Evolutionary conservation across 1,284 basidiomycete species (phyloP), one percentile per base, ranked within the genome.

Genomic region (Melampsora medusae): DNA sequence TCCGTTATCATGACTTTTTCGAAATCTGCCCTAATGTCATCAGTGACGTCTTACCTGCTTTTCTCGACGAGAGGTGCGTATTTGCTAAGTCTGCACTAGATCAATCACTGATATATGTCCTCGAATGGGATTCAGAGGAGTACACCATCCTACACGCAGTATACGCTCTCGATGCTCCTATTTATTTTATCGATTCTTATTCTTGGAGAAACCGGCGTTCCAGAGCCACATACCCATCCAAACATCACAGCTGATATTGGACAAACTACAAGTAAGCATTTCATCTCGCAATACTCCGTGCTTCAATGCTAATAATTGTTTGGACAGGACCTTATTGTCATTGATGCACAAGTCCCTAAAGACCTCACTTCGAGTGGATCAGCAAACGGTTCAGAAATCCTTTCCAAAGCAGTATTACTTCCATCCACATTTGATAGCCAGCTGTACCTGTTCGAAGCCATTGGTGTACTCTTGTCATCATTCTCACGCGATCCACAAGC

Each of bases 1-100:
- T 93, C 17, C 89, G 97, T 73, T 99, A 99, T 83, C 88, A 90
- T 53, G 94, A 98, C 82, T 98, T 98, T 83, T 99, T 98, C 88
- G 93, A 92, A 83, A 89, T 93, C 48, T 90, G 92, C 78, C 90
- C 91, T 81, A 89, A 93, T 78, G 91, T 90, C 80, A 91, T 98
- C 78, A 86, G 91, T 81, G 90, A 92, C 33, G 89, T 92, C 4
- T 85, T 99, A 65, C 90, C 95, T 80, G 91, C 92, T 1, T 93
- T 99, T 86, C 87, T 99, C 35, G 93, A 92, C 25, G 59, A 77
- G 46, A 49, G 73, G 73, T 75, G 61, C 67, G 59, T 28, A 38
- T 67, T 19, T n/a, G 14, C 17, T n/a, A 7, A 33, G 17, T 72
- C 2, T 65, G 14, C 0, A n/a, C 46, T 17, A 19, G 50, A 53